These are phyloP conservation scores for Secale cereale DNA, from an alignment of 176 grass and related monocot genomes.

Conservation along the genomic window DNA sequence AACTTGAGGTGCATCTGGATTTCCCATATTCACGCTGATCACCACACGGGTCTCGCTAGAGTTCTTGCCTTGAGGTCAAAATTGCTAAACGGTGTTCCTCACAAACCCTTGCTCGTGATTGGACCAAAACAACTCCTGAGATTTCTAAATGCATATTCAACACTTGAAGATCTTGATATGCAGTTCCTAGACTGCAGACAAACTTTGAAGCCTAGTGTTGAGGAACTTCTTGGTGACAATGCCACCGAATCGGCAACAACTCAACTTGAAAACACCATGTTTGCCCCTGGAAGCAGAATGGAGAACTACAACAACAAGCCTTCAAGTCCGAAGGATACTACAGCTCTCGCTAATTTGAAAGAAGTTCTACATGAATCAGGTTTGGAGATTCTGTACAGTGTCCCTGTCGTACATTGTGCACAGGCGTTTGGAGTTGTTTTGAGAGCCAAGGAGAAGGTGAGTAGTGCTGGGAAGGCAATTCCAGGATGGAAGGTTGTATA, in stretches of 20 bases:
- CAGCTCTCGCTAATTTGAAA: conserved; percentile 55
- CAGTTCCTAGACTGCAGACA: conserved; percentile 95
- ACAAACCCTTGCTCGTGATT: conserved; percentile 82
- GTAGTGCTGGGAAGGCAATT: conserved; percentile 43
- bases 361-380: conserved; percentile 55
- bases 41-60: conserved; percentile 86
- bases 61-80: conserved; percentile 77
- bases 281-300: conserved; percentile 81
- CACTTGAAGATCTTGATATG: conserved; percentile 90
- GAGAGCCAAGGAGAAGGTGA: conserved; percentile 43
- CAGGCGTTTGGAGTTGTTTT: conserved; percentile 91
- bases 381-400: conserved; percentile 79
- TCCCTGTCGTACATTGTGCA: conserved; percentile 82
- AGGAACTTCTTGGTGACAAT: conserved; percentile 34
- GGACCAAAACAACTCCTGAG: conserved; percentile 85
- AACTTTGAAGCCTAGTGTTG: conserved; percentile 57
- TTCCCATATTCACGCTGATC: conserved; percentile 98
- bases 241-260: conserved; percentile 7
- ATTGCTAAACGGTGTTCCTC: conserved; percentile 50
- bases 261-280: conserved; percentile 50
- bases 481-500: conserved; percentile 95
- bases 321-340: conserved; percentile 48
- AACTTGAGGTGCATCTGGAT: conserved; percentile 85
- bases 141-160: conserved; percentile 94
- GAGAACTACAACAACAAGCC: conserved; percentile 77